These are phyloP conservation scores for Metroxylon sagu DNA, from an alignment of 176 grass and related monocot species.

Conservation along the genomic window DNA sequence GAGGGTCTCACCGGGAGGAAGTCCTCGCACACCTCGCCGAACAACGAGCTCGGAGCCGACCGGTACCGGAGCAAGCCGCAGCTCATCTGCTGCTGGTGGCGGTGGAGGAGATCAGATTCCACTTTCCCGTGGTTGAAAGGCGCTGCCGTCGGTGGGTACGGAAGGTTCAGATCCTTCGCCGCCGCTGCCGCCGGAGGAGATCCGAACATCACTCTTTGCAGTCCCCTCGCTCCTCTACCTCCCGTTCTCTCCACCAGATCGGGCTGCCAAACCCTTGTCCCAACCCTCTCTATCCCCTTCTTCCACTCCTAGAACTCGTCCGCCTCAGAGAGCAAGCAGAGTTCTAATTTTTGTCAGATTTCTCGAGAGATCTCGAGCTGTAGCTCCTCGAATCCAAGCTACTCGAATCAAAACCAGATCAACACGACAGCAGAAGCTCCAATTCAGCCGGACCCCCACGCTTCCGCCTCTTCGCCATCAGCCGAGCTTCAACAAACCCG, in stretches of 20 bases:
- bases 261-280: too few relatives aligned
- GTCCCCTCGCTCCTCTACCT: neutral
- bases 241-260: neutral
- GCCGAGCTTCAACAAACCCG: conserved; percentile 1
- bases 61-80: conserved; percentile 77
- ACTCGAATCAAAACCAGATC: neutral
- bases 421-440: neutral
- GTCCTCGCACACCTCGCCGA: conserved; percentile 78
- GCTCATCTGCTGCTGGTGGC: conserved; percentile 41
- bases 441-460: conserved; percentile 8
- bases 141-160: conserved; percentile 21
- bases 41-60: conserved; percentile 63
- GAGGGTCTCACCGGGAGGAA: conserved; percentile 33
- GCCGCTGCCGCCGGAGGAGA: conserved; percentile 28
- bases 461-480: conserved; percentile 46
- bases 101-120: conserved; percentile 30
- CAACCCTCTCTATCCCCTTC: too few relatives aligned
- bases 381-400: too few relatives aligned
- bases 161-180: conserved; percentile 86
- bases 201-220: conserved; percentile 64
- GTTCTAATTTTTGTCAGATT: too few relatives aligned
- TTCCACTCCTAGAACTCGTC: too few relatives aligned
- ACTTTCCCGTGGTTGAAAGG: conserved; percentile 26
- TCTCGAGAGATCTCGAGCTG: too few relatives aligned
- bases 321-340: too few relatives aligned